Conservation (phyloP, 768 basidiomycete genomes). For the Pulveroboletus sp. region DNA sequence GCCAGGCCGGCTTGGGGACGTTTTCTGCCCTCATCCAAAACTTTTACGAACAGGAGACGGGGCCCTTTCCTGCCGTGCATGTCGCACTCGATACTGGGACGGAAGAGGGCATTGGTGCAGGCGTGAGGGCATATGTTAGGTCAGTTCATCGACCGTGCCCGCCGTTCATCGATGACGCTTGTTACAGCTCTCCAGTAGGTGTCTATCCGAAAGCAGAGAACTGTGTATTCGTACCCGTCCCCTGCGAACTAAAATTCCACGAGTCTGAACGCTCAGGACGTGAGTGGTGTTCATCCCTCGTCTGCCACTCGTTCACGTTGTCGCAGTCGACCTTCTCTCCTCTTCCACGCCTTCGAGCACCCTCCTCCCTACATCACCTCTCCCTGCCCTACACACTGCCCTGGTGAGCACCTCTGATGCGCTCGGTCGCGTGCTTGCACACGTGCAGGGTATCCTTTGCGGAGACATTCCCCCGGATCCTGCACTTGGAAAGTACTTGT, state of each 20-base stretch:
- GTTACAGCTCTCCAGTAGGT: constrained; percentile 77
- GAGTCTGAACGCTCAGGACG: constrained; percentile 83
- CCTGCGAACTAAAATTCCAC: constrained; percentile 81
- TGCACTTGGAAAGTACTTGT: constrained; percentile 85
- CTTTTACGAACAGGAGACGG: constrained; percentile 92
- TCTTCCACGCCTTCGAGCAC: constrained; percentile 38
- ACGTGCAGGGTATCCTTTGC: constrained; percentile 76
- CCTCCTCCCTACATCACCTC: constrained; percentile 52
- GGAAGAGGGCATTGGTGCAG: constrained; percentile 58
- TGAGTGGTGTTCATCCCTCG: constrained; percentile 39
- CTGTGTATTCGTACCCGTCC: constrained; percentile 90
- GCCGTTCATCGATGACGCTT: constrained; percentile 9
- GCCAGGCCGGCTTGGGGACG: constrained; percentile 61
- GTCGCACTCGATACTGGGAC: constrained; percentile 86
- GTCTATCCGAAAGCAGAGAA: constrained; percentile 90
- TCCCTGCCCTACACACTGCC: constrained; percentile 47
- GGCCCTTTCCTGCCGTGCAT: constrained; percentile 86
- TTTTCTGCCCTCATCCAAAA: constrained; percentile 98
- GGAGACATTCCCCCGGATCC: constrained; percentile 81
- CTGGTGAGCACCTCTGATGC: constrained; percentile 68
- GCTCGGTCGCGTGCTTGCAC: constrained; percentile 81
- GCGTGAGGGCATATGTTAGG: constrained; percentile 89
- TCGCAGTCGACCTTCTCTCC: constrained; percentile 73
- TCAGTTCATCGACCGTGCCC: constrained; percentile 29
- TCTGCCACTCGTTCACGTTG: constrained; percentile 4